A percentile compares a stretch with the other conserved stretches of the same genome.
These are phyloP conservation scores for Nitzschia inconspicua DNA, from an alignment of 108 stramenopile genomes.

Conservation along the genomic window DNA sequence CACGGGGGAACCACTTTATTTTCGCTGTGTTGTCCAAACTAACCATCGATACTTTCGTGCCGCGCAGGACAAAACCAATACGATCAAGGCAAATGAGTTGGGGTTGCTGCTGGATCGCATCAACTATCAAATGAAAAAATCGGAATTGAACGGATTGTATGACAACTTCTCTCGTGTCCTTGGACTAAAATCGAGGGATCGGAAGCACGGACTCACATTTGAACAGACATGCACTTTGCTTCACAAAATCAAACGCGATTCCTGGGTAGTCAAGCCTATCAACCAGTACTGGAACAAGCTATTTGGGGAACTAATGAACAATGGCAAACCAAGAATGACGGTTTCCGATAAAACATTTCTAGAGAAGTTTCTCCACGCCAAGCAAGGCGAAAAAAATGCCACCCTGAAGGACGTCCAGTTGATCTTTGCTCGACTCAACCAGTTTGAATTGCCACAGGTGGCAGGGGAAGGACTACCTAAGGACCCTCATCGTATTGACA, in stretches of 20 bases:
- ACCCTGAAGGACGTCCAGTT: constrained; percentile 56
- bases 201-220: constrained; percentile 70
- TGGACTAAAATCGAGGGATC: constrained; percentile 50
- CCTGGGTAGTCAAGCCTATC: constrained; percentile 79
- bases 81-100: constrained; percentile 60
- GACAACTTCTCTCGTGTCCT: constrained; percentile 66
- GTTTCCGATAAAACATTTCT: constrained; percentile 66
- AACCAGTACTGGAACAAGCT: constrained; percentile 50
- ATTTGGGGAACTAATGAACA: constrained; percentile 69
- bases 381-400: constrained; percentile 56
- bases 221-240: constrained; percentile 78
- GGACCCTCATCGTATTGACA: constrained; percentile 53
- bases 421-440: constrained; percentile 58
- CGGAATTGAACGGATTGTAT: constrained; percentile 44
- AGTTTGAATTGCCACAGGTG: constrained; percentile 52
- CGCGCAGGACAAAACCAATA: constrained; percentile 52
- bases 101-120: constrained; percentile 52
- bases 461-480: constrained; percentile 16
- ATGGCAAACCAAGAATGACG: constrained; percentile 48
- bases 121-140: constrained; percentile 55
- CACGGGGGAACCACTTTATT: background rate
- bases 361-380: constrained; percentile 54
- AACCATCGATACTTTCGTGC: background rate
- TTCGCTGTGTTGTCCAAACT: background rate
- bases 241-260: constrained; percentile 82